phyloP scores from a whole-genome alignment of 768 basidiomycete species.

The Russula abietina region DNA sequence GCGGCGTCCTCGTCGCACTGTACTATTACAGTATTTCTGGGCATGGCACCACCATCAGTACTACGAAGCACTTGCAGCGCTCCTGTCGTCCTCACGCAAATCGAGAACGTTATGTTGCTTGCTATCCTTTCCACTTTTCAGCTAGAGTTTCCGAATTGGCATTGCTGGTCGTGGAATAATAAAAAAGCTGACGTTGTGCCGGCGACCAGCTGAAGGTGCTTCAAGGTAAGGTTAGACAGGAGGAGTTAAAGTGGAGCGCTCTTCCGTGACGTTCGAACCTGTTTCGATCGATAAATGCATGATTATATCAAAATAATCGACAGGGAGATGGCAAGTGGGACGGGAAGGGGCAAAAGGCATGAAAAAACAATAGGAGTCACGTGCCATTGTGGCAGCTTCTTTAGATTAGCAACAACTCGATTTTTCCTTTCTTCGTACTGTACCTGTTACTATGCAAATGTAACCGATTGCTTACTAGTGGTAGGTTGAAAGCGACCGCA shows the following conservation, averaged over 20 bases:
- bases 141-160: not conserved
- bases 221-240: not conserved
- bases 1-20: not conserved
- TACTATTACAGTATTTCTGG: not conserved
- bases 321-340: no score
- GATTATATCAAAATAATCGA: not conserved
- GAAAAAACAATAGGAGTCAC: no score
- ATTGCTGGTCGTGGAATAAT: not conserved
- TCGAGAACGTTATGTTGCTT: slow-evolving; percentile 1
- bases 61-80: not conserved
- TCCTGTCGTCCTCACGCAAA: not conserved
- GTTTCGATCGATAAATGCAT: not conserved
- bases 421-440: no score
- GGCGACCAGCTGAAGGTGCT: not conserved
- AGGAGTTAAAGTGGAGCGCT: not conserved
- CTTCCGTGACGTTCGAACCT: not conserved
- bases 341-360: no score
- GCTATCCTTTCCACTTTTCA: slow-evolving; percentile 2
- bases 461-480: no score
- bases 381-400: no score
- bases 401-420: no score
- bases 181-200: not conserved
- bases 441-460: no score
- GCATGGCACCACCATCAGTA: not conserved
- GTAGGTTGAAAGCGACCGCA: no score